A percentile compares a stretch with the other conserved stretches of the same genome.
Evolutionary conservation across 495 filamentous ascomycete genomes (phyloP).

Genomic region (Neohortaea acidophila): DNA sequence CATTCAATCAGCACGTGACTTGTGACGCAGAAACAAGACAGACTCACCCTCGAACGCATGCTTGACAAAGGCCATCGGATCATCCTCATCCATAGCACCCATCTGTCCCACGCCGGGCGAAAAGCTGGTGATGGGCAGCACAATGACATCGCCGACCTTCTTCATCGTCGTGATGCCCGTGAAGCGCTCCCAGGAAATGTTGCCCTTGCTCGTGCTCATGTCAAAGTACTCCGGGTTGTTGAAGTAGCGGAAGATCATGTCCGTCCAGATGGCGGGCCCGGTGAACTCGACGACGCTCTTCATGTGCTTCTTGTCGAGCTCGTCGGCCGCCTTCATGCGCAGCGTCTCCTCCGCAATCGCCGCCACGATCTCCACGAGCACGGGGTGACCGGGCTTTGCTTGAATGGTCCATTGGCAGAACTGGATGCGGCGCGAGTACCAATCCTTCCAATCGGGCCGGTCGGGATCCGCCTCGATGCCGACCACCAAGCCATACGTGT

Average conservation of each 20-base stretch:
- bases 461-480: slow-evolving; percentile 96
- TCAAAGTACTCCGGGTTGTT: slow-evolving; percentile 86
- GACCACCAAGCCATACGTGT: slow-evolving; percentile 67
- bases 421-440: slow-evolving; percentile 91
- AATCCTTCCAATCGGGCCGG: slow-evolving; percentile 77
- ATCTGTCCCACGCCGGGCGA: slow-evolving; percentile 89
- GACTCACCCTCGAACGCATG: slow-evolving; percentile 83
- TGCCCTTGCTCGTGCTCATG: slow-evolving; percentile 49
- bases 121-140: slow-evolving; percentile 93
- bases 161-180: slow-evolving; percentile 67
- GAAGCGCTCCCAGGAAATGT: slow-evolving; percentile 77
- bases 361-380: slow-evolving; percentile 73
- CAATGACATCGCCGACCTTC: slow-evolving; percentile 85
- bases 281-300: slow-evolving; percentile 92
- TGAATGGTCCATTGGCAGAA: slow-evolving; percentile 99
- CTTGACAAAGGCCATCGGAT: slow-evolving; percentile 96
- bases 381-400: slow-evolving; percentile 83
- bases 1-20: too few relatives aligned
- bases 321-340: slow-evolving; percentile 52
- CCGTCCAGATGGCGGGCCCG: slow-evolving; percentile 89
- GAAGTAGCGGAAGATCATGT: slow-evolving; percentile 80
- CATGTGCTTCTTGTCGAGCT: slow-evolving; percentile 46
- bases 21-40: slow-evolving; percentile 8
- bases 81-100: slow-evolving; percentile 76
- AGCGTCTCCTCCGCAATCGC: slow-evolving; percentile 73